Conservation (phyloP, 345 rosid species). For the Aurinia saxatilis region DNA sequence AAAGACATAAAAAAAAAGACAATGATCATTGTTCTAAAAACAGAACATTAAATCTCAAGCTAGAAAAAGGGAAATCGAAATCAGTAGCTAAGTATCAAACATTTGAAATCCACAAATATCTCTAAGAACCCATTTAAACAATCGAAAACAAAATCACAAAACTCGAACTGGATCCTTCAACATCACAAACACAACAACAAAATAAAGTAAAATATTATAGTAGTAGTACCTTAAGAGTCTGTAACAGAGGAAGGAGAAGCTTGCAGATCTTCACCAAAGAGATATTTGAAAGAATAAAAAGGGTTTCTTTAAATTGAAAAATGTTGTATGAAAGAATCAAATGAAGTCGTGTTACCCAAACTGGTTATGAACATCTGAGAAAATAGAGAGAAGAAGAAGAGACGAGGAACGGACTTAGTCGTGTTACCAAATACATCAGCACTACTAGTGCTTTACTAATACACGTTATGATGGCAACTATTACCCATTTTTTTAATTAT, state of each 20-base stretch:
- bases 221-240: constrained; percentile 20
- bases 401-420: constrained; percentile 36
- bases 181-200: not conserved
- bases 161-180: not conserved
- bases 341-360: constrained; percentile 21
- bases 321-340: not conserved
- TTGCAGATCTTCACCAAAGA: constrained; percentile 15
- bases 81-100: not conserved
- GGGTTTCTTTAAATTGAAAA: constrained; percentile 7
- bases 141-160: too few relatives aligned
- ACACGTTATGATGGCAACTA: constrained; percentile 29
- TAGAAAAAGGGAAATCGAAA: not conserved
- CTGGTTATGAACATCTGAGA: constrained; percentile 15
- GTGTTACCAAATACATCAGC: constrained; percentile 42
- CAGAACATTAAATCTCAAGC: constrained; percentile 10
- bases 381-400: constrained; percentile 6
- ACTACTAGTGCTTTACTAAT: constrained; percentile 29
- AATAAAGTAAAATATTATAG: not conserved
- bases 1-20: not conserved
- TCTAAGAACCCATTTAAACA: too few relatives aligned
- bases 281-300: not conserved
- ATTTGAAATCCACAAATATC: too few relatives aligned
- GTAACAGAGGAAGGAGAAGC: constrained; percentile 24
- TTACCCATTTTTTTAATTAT: constrained; percentile 3
- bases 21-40: constrained; percentile 2